A percentile compares a stretch with the other conserved stretches of the same genome.
phyloP scores from a whole-genome alignment of 2,329 filamentous ascomycete species.

The Talaromyces amestolkiae region DNA sequence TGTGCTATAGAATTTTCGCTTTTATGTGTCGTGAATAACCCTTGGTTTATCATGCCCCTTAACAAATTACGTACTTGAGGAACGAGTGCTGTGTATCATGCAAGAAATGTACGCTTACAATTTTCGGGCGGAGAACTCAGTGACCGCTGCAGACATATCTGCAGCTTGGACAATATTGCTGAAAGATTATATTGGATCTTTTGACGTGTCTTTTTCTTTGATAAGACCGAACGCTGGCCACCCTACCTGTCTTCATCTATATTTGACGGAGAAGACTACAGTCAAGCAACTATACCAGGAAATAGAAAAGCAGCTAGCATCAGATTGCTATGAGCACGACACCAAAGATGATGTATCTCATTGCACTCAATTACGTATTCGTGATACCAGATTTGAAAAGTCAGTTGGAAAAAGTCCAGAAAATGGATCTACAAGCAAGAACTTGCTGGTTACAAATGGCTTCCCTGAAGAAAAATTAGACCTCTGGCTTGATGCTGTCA shows the following conservation, averaged over 20 bases:
- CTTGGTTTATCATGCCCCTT: not conserved
- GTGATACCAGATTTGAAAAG: not conserved
- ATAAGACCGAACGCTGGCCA: not conserved
- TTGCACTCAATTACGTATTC: not conserved
- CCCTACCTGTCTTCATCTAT: not conserved
- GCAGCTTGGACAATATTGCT: conserved; percentile 11
- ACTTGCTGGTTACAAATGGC: not conserved
- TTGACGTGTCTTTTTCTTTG: not conserved
- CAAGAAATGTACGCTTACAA: not conserved
- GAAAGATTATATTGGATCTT: conserved; percentile 13
- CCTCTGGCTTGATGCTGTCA: not conserved
- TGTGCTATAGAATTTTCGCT: not conserved
- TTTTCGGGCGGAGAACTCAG: not conserved
- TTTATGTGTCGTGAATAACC: not conserved
- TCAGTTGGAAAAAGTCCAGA: not conserved
- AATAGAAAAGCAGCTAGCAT: not conserved
- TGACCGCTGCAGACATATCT: not conserved
- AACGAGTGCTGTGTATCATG: not conserved
- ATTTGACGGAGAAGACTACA: not conserved
- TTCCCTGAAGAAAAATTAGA: not conserved
- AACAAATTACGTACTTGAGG: not conserved
- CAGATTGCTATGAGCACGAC: not conserved
- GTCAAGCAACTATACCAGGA: not conserved
- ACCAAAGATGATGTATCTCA: not conserved
- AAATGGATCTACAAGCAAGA: not conserved